Conservation (phyloP, 371 early-diverging fungal species). For the Mucor ambiguus region DNA sequence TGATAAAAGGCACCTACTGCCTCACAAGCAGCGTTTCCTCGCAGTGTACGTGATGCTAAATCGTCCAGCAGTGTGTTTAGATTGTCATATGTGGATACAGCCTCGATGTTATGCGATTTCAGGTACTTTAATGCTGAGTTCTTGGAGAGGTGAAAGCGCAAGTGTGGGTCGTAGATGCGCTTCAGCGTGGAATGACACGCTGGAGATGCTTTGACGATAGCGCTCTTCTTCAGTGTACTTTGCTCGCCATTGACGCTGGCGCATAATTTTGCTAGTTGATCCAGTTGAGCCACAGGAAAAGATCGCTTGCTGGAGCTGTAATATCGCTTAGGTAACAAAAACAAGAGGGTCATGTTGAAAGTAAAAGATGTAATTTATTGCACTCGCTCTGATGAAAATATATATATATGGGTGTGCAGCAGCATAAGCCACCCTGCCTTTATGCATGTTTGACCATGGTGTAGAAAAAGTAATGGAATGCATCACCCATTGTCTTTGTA, state of each 20-base stretch:
- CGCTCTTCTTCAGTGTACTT: slow-evolving; percentile 37
- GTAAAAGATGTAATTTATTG: neutral
- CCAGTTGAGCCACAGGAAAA: slow-evolving; percentile 28
- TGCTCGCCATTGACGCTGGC: slow-evolving; percentile 36
- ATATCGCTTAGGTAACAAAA: neutral
- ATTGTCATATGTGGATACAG: neutral
- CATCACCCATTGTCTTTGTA: slow-evolving; percentile 65
- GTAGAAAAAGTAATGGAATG: slow-evolving; percentile 82
- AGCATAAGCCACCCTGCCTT: slow-evolving; percentile 14
- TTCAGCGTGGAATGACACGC: slow-evolving; percentile 41
- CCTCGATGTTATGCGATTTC: slow-evolving; percentile 9
- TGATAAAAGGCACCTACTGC: slow-evolving; percentile 43
- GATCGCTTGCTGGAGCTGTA: neutral
- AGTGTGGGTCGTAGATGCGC: slow-evolving; percentile 56
- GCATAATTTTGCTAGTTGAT: slow-evolving; percentile 33
- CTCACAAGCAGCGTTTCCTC: slow-evolving; percentile 46
- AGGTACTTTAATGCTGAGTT: slow-evolving; percentile 26
- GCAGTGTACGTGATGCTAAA: slow-evolving; percentile 48
- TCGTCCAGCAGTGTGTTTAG: slow-evolving; percentile 38
- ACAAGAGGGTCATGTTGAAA: neutral
- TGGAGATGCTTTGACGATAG: slow-evolving; percentile 30
- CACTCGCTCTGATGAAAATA: neutral
- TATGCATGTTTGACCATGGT: slow-evolving; percentile 41
- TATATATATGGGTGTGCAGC: neutral
- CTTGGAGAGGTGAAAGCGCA: slow-evolving; percentile 39